Conservation (phyloP, 1,284 basidiomycete genomes). For the Cutaneotrichosporon cavernicola region DNA sequence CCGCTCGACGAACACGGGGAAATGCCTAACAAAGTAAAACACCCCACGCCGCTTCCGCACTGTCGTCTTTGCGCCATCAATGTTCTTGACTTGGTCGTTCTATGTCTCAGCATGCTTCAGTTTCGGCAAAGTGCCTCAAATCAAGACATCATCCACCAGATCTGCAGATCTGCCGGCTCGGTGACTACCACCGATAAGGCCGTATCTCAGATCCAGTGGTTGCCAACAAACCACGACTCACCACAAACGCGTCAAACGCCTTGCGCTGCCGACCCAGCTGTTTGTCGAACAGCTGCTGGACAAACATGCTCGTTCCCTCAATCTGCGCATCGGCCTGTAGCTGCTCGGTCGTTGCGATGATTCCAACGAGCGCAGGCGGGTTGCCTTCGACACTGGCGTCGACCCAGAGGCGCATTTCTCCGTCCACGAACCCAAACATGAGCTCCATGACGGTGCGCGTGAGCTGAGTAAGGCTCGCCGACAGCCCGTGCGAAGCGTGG, state of each 20-base stretch:
- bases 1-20: constrained; percentile 81
- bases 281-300: constrained; percentile 72
- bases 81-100: constrained; percentile 83
- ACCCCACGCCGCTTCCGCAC: constrained; percentile 82
- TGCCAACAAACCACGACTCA: constrained; percentile 53
- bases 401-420: constrained; percentile 79
- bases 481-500: constrained; percentile 60
- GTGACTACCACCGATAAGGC: too few relatives aligned
- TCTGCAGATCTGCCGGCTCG: too few relatives aligned
- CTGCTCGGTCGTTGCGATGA: constrained; percentile 77
- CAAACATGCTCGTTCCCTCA: constrained; percentile 72
- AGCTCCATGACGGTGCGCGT: constrained; percentile 85
- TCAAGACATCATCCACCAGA: too few relatives aligned
- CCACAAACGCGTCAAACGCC: constrained; percentile 73
- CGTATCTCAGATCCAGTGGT: too few relatives aligned
- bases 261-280: constrained; percentile 73
- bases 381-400: constrained; percentile 63
- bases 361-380: constrained; percentile 68
- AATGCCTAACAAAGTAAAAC: constrained; percentile 87
- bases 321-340: constrained; percentile 70
- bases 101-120: constrained; percentile 43
- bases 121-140: neutral
- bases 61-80: constrained; percentile 75
- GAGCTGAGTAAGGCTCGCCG: constrained; percentile 70
- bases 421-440: constrained; percentile 88